Conservation (phyloP, 75 land plant genomes). For the Ceratopteris richardii region DNA sequence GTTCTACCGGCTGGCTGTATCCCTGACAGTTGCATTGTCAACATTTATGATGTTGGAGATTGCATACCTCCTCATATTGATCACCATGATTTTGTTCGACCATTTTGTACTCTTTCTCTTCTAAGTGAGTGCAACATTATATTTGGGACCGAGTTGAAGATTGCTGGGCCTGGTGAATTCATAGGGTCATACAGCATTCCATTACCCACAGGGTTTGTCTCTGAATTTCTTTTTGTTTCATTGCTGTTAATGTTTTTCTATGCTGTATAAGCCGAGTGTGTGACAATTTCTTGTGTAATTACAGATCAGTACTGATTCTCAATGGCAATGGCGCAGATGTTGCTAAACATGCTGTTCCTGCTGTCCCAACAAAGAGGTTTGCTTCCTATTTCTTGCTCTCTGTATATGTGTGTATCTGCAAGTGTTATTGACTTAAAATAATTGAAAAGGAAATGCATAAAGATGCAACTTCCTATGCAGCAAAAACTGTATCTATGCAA, state of each 20-base stretch:
- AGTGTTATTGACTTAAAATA: neutral
- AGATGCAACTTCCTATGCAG: no score
- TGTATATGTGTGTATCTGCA: neutral
- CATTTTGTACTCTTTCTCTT: conserved; percentile 84
- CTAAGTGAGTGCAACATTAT: conserved; percentile 72
- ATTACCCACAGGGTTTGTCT: conserved; percentile 57
- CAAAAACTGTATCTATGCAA: no score
- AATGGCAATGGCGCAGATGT: conserved; percentile 93
- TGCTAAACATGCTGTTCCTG: conserved; percentile 89
- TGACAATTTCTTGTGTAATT: neutral
- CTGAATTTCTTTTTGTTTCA: neutral
- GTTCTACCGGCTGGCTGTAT: conserved; percentile 71
- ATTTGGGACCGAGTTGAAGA: conserved; percentile 57
- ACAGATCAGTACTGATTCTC: conserved; percentile 83
- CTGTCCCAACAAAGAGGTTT: conserved; percentile 74
- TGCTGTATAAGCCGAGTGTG: neutral
- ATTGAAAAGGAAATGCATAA: neutral
- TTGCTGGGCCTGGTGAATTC: conserved; percentile 65
- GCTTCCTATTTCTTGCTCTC: no score
- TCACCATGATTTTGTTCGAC: conserved; percentile 87
- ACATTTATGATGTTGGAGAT: conserved; percentile 80
- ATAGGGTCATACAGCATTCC: conserved; percentile 43
- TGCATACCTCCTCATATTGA: conserved; percentile 96
- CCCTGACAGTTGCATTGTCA: conserved; percentile 87
- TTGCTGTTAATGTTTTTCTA: neutral